Evolutionary conservation across 1,284 basidiomycete species (phyloP), one percentile per base, ranked within the genome.

Genomic region (Entoloma clypeatum): DNA sequence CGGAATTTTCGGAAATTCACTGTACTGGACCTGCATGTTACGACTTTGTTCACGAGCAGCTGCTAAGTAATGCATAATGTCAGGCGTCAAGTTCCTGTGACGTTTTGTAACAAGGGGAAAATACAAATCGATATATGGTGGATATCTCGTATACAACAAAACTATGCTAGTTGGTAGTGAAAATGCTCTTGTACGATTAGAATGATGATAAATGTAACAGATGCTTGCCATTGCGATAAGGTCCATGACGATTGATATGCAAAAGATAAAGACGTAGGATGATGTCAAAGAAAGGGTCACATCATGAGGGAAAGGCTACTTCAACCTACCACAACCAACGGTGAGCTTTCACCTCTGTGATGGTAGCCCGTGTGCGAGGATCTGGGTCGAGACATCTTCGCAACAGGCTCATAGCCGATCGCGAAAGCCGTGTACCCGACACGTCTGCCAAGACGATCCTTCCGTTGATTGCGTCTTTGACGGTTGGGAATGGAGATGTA

Each of bases 401-500:
- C 71, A 95, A 78, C 48, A 94, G 67, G 50, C 80, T 72, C 55
- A 79, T 59, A 41, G 72, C 71, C 5, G 55, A 54, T 19, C 58
- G 55, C 11, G 72, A 70, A 11, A 74, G 53, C 34, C 53, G 57
- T n/a, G 62, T 54, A 5, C 67, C 49, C n/a, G 59, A 50, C n/a
- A 56, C 52, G 51, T 61, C 69, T 46, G 54, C 63, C 27, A 79
- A 60, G 36, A 69, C 54, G 14, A 80, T 71, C 14, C 56, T 65
- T 6, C 78, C 78, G 11, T 73, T 64, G 11, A 75, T 66, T 11
- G 89, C 88, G 52, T 88, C 82, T 18, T 74, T 71, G 39, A 80
- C 76, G 6, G 82, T 82, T 4, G 81, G 77, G 61, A 94, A 95
- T 3, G 90, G 90, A 16, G 87, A 89, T 52, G 85, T 75, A 11